Base-by-base conservation (phyloP, 1,284 basidiomycete species). In the Coniophora puteana region DNA sequence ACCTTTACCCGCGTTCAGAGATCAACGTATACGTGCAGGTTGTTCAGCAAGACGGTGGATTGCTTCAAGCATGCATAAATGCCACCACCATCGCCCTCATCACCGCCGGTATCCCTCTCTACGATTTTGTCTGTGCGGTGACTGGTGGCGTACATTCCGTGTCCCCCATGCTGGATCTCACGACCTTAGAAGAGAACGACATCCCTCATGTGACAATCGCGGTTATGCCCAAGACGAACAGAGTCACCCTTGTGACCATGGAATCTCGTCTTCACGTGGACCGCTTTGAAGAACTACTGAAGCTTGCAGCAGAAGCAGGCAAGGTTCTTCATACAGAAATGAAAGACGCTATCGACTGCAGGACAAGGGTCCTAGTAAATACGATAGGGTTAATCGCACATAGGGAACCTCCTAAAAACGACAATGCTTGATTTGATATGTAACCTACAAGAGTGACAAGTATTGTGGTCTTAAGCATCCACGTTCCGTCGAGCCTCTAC, bases 21-120 rank as follows among this genome's bases (percentile, higher is more conserved):
- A 95, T 99, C 61, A 89, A 96, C 63, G 85, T 99, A 46, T 89
- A 87, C 62, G 76, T 99, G 10, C 91, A 95, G 61, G 85, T 99
- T 23, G 69, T 96, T 32, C 88, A 94, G 53, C 89, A 94, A 58
- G 95, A 99, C 57, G 95, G 95, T 23, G 89, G 89, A 0, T 71
- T 97, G 27, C 76, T 99, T n/a, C 89, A 92, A 41, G 84, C 93
- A 4, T 88, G 92, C 49, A 90, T 99, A 58, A 99, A 99, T 62
- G 93, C 87, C 17, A 91, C 93, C 2, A 95, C 93, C 4, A 77
- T 99, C 31, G 93, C 95, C 0, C 78, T 99, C 28, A 78, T 91
- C 51, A 84, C 81, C 45, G 92, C 94, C 3, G 96, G 96, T 3
- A 87, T 99, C 18, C 86, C 94, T 0, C 73, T 98, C 53, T 68